These are phyloP conservation scores for Zangia roseola DNA, from an alignment of 768 basidiomycete species.

Conservation along the genomic window DNA sequence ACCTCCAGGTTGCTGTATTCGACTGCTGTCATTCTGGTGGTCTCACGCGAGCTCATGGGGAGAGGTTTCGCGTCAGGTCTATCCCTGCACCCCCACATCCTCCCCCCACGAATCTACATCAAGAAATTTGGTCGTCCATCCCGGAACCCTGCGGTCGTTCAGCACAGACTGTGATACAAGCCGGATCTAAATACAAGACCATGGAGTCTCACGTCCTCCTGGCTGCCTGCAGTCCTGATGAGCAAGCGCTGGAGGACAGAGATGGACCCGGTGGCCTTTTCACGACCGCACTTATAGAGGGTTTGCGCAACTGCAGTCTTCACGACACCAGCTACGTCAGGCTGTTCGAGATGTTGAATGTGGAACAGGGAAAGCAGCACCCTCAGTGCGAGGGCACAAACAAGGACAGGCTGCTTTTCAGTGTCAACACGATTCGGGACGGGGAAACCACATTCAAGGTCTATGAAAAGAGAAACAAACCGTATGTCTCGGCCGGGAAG, in stretches of 20 bases:
- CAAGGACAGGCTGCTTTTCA: constrained; percentile 17
- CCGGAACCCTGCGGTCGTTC: constrained; percentile 7
- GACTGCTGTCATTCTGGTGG: constrained; percentile 25
- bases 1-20: constrained; percentile 12
- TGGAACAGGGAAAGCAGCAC: constrained; percentile 8
- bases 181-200: constrained; percentile 15
- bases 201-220: constrained; percentile 22
- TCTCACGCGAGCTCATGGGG: constrained; percentile 7
- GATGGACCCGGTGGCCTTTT: constrained; percentile 16
- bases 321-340: constrained; percentile 15
- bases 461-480: background rate
- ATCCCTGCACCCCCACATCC: constrained; percentile 12
- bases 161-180: constrained; percentile 4
- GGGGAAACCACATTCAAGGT: constrained; percentile 18
- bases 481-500: constrained; percentile 17
- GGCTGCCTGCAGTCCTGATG: constrained; percentile 20
- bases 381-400: constrained; percentile 21
- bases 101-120: constrained; percentile 13
- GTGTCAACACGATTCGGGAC: constrained; percentile 13
- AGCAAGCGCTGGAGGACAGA: constrained; percentile 12
- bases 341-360: constrained; percentile 11
- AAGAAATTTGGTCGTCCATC: constrained; percentile 5
- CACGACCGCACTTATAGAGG: constrained; percentile 17
- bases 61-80: constrained; percentile 1
- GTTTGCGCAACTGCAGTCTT: constrained; percentile 4